A percentile compares a stretch with the other conserved stretches of the same genome.
phyloP scores from a whole-genome alignment of 208 protist species.

The Naegleria fowleri region DNA sequence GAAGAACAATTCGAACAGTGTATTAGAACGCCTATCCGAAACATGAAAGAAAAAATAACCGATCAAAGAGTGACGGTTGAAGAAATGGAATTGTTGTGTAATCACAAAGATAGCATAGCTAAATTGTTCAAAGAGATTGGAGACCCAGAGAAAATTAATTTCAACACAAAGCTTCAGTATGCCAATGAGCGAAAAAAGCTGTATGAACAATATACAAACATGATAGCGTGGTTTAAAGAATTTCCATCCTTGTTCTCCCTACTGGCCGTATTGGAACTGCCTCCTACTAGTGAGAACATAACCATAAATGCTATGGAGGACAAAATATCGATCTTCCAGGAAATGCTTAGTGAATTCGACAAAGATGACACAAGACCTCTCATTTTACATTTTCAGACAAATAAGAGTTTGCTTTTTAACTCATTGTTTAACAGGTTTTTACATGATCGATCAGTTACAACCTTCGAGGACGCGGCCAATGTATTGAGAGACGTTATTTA shows the following conservation, averaged over 20 bases:
- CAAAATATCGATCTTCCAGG: neutral
- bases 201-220: neutral
- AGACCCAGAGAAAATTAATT: neutral
- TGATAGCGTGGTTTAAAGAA: neutral
- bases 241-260: neutral
- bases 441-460: neutral
- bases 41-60: neutral
- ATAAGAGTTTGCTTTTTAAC: neutral
- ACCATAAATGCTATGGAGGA: too few species aligned
- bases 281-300: neutral
- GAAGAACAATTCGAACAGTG: too few species aligned
- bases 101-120: neutral
- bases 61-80: neutral
- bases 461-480: neutral
- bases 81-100: neutral
- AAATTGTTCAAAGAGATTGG: neutral
- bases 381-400: neutral
- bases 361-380: neutral
- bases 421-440: neutral
- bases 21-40: neutral
- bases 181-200: neutral
- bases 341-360: neutral
- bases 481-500: neutral
- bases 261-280: neutral
- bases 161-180: neutral